A percentile compares a stretch with the other conserved stretches of the same genome.
phyloP scores from a whole-genome alignment of 495 filamentous ascomycete genomes.

The Antarctomyces pellizariae region DNA sequence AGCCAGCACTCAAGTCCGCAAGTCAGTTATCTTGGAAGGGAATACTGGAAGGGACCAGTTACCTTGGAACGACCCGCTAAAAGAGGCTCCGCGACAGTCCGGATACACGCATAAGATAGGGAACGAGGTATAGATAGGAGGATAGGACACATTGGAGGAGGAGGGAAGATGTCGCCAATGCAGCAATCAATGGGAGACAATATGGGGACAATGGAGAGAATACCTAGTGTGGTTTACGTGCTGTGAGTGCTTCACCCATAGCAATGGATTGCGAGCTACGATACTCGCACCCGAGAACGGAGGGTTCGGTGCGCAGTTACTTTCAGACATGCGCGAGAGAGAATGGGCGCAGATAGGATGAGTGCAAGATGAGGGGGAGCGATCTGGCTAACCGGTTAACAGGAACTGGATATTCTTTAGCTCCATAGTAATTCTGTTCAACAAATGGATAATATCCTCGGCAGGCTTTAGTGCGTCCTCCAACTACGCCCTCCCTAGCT shows the following conservation, averaged over 20 bases:
- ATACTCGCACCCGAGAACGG: too few relatives aligned
- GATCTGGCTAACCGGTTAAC: background rate
- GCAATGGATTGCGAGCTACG: background rate
- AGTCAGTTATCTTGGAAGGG: too few relatives aligned
- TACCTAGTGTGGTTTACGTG: conserved; percentile 8
- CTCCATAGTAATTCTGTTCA: conserved; percentile 78
- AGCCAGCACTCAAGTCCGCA: too few relatives aligned
- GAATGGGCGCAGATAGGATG: too few relatives aligned
- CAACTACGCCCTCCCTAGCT: background rate
- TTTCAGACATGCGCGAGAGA: too few relatives aligned
- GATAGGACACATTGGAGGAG: too few relatives aligned
- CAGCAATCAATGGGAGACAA: conserved; percentile 1
- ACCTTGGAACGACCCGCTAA: too few relatives aligned
- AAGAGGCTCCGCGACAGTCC: too few relatives aligned
- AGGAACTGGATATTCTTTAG: conserved; percentile 60
- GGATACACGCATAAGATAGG: too few relatives aligned
- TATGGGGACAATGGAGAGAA: conserved; percentile 1
- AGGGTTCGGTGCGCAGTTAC: too few relatives aligned
- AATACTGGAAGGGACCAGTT: too few relatives aligned
- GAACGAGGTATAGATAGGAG: too few relatives aligned
- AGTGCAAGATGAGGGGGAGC: background rate
- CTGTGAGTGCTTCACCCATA: background rate
- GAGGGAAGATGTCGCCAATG: conserved; percentile 1
- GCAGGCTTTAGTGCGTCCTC: conserved; percentile 50
- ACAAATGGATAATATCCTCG: conserved; percentile 70